Percentiles rank a stretch among this genome's conserved stretches.
phyloP scores from a whole-genome alignment of 2,329 filamentous ascomycete species.

The Pseudogymnoascus pannorum region DNA sequence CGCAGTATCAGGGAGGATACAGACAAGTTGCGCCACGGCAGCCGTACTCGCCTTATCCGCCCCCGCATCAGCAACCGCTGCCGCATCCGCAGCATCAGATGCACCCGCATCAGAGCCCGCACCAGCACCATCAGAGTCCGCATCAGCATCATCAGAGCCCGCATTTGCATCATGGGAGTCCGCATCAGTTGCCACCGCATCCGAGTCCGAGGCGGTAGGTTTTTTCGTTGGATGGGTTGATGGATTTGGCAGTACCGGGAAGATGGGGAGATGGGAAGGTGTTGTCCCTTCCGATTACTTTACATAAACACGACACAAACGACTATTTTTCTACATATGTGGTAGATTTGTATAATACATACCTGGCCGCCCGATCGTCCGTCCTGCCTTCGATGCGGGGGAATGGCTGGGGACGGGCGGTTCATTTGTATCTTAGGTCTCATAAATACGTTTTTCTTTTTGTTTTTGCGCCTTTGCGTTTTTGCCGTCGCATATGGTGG shows the following conservation, averaged over 20 bases:
- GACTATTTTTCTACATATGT: background rate
- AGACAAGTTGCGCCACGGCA: background rate
- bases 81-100: background rate
- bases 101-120: constrained; percentile 1
- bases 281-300: too few relatives aligned
- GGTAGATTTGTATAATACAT: background rate
- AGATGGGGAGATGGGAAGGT: too few relatives aligned
- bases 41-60: background rate
- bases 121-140: background rate
- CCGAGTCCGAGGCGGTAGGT: background rate
- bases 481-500: too few relatives aligned
- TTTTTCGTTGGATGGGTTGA: too few relatives aligned
- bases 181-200: background rate
- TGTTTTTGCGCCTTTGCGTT: background rate
- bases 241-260: too few relatives aligned
- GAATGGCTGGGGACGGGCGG: too few relatives aligned
- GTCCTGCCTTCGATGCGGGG: too few relatives aligned
- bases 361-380: background rate
- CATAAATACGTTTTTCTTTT: background rate
- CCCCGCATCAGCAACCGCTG: background rate
- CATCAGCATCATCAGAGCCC: background rate
- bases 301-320: too few relatives aligned
- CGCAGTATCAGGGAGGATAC: background rate
- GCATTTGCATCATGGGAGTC: background rate
- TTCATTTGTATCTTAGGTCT: background rate